A percentile compares a stretch with the other conserved stretches of the same genome.
phyloP scores from a whole-genome alignment of 805 yeast species.

The Komagataella kurtzmanii region DNA sequence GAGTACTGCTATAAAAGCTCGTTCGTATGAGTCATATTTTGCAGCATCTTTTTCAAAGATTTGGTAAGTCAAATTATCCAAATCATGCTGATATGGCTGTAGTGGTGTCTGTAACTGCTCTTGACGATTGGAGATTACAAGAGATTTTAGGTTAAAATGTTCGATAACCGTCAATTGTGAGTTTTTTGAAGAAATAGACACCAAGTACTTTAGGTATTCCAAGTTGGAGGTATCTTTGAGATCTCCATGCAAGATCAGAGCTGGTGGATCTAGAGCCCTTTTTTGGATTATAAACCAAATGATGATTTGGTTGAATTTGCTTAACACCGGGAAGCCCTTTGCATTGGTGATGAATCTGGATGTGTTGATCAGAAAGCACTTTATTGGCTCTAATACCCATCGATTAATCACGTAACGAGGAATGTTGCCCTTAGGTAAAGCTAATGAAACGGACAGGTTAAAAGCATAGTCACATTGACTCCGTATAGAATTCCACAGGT shows the following conservation, averaged over 20 bases:
- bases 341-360: constrained; percentile 45
- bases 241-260: constrained; percentile 39
- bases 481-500: constrained; percentile 58
- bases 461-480: constrained; percentile 37
- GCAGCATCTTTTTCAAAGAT: constrained; percentile 57
- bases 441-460: constrained; percentile 58
- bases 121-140: constrained; percentile 5
- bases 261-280: constrained; percentile 24
- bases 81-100: constrained; percentile 50
- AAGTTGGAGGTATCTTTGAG: constrained; percentile 2
- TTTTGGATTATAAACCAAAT: constrained; percentile 29
- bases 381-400: constrained; percentile 61
- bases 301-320: constrained; percentile 39
- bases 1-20: constrained; percentile 48
- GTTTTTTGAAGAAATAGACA: constrained; percentile 14
- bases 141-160: constrained; percentile 4
- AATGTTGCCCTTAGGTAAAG: constrained; percentile 48
- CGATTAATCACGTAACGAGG: constrained; percentile 38
- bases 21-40: constrained; percentile 58
- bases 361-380: constrained; percentile 40
- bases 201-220: constrained; percentile 9
- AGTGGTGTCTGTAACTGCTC: constrained; percentile 35
- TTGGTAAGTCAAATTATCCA: constrained; percentile 48
- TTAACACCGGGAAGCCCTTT: constrained; percentile 51
- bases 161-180: constrained; percentile 10